Conservation (phyloP, 2,329 filamentous ascomycete genomes). For the Fusarium stilboides region DNA sequence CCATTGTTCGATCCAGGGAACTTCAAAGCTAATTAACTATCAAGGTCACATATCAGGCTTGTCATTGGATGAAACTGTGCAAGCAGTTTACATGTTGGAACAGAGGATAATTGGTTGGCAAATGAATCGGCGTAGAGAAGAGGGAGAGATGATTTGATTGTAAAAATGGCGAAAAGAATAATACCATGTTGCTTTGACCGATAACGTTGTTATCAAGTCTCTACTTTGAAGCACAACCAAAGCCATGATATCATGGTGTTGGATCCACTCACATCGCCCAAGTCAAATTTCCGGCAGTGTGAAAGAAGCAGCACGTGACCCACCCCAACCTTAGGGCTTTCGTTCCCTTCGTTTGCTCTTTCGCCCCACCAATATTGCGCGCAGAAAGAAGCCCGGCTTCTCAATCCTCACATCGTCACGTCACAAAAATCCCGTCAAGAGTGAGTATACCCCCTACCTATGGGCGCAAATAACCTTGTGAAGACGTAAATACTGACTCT, state of each 20-base stretch:
- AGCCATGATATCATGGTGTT: constrained; percentile 31
- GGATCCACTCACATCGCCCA: constrained; percentile 15
- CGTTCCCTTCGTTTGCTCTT: constrained; percentile 47
- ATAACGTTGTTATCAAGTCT: constrained; percentile 3
- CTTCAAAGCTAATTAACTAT: constrained; percentile 24
- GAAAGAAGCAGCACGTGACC: constrained; percentile 49
- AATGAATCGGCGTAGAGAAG: constrained; percentile 18
- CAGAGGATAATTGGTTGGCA: constrained; percentile 56
- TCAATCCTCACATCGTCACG: constrained; percentile 61
- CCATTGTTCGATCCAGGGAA: not conserved
- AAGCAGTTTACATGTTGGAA: constrained; percentile 59
- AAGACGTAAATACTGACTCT: constrained; percentile 45
- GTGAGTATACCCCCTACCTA: constrained; percentile 62
- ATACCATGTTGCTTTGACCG: constrained; percentile 3
- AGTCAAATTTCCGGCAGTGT: not conserved
- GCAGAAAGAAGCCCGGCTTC: constrained; percentile 54
- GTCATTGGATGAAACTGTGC: constrained; percentile 53
- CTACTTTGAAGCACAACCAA: not conserved
- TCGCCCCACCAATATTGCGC: constrained; percentile 63
- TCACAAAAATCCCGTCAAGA: constrained; percentile 70
- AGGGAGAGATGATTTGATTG: constrained; percentile 1
- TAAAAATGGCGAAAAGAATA: not conserved
- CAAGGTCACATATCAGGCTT: constrained; percentile 54
- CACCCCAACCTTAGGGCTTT: constrained; percentile 56
- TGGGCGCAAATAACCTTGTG: constrained; percentile 23